Base-by-base conservation (phyloP, 1,284 basidiomycete species). In the Irpex lacteus region DNA sequence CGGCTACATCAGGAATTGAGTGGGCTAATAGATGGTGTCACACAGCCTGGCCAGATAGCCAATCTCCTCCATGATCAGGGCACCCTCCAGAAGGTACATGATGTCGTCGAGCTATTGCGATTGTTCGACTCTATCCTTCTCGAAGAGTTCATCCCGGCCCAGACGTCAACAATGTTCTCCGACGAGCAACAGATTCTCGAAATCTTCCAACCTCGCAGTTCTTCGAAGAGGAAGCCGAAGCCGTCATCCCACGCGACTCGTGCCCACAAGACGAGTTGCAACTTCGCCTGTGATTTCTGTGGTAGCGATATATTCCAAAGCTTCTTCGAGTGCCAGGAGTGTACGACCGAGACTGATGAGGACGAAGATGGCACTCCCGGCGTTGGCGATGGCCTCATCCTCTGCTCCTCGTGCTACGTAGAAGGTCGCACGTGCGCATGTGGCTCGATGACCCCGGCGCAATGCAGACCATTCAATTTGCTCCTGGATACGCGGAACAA, bases 231-330 rank as follows among this genome's bases (percentile, higher is more conserved):
- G 36, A 38, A 61, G 38, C 44, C 26, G 57, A 68, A 37, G 50
- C 47, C 68, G 58, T 69, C 68, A 50, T 61, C 68, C 26, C 71
- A 60, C 37, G 58, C 40, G 32, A 75, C 18, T 34, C 40, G n/a
- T 19, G 53, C 19, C 52, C 18, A 37, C 44, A 11, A 47, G 7
- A 61, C 21, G 8, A 40, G 18, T 36, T 52, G 76, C 38, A 70
- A 67, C 47, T 72, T 86, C n/a, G 73, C 74, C 1, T 93, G 91
- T 70, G 90, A 93, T 72, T 92, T 90, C 72, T 93, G 91, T 68
- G 86, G 85, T 11, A 83, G 82, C 1, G 91, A 93, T 69, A 84
- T 93, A 63, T 93, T 92, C 68, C 87, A 91, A 68, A 87, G 88
- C 65, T 92, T 87, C 71, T 90, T 93, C 67, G 86, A 89, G 70